phyloP scores from a whole-genome alignment of 2,329 filamentous ascomycete genomes.

The Magnaporthales sp. region DNA sequence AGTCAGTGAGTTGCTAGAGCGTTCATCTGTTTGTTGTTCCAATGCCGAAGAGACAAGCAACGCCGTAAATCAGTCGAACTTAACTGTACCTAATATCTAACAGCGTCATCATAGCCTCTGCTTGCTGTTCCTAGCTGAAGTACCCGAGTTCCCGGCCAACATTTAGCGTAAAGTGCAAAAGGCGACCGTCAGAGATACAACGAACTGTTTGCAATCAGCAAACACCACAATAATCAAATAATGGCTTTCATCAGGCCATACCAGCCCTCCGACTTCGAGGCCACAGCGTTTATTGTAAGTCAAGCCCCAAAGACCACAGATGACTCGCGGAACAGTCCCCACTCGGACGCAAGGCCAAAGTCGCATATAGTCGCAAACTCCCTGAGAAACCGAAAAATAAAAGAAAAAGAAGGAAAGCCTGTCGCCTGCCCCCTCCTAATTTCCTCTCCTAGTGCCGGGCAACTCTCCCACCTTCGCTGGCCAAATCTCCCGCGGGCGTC shows the following conservation, averaged over 20 bases:
- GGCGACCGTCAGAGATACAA: neutral
- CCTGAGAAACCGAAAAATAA: slow-evolving; percentile 4
- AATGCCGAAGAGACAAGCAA: neutral
- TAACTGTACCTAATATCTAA: neutral
- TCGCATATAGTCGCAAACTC: neutral
- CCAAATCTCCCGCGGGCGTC: slow-evolving; percentile 21
- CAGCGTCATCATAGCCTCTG: neutral
- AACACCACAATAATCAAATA: neutral
- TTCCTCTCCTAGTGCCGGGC: slow-evolving; percentile 30
- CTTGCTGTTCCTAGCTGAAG: neutral
- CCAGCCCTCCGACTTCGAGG: slow-evolving; percentile 28
- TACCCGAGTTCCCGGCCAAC: neutral
- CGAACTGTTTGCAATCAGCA: neutral
- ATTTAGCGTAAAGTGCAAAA: neutral
- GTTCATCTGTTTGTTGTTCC: neutral
- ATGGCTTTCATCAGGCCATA: slow-evolving; percentile 39
- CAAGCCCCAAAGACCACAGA: neutral
- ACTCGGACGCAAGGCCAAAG: neutral
- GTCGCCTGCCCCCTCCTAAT: no score
- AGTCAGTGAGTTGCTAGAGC: neutral
- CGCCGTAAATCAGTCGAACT: neutral
- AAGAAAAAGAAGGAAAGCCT: slow-evolving; percentile 4
- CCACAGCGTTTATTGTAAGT: slow-evolving; percentile 31
- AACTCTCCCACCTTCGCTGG: slow-evolving; percentile 35
- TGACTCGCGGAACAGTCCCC: neutral